A percentile compares a stretch with the other conserved stretches of the same genome.
These are phyloP conservation scores for Phyllosticta citribraziliensis DNA, from an alignment of 2,329 filamentous ascomycete genomes.

Conservation along the genomic window DNA sequence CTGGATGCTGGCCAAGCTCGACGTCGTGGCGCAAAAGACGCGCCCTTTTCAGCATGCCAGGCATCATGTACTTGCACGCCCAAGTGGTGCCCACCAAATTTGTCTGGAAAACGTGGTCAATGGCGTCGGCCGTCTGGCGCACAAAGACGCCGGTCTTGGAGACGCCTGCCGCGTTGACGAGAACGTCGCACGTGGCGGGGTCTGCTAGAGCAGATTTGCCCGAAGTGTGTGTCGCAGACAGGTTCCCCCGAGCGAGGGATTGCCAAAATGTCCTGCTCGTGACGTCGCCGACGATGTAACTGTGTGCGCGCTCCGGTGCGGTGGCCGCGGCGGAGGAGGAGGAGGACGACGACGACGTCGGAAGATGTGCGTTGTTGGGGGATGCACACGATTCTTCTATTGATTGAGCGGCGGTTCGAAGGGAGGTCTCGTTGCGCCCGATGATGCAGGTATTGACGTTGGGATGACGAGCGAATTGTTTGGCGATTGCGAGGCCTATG, in stretches of 20 bases:
- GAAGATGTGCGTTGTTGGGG: neutral
- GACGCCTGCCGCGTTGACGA: constrained; percentile 74
- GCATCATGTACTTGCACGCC: constrained; percentile 44
- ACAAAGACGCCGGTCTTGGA: constrained; percentile 56
- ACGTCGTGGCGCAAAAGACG: constrained; percentile 24
- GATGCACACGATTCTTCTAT: neutral
- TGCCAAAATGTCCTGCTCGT: constrained; percentile 19
- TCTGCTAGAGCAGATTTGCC: neutral
- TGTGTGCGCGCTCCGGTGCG: constrained; percentile 10
- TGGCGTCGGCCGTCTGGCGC: constrained; percentile 38
- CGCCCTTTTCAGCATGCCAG: neutral
- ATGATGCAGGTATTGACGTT: constrained; percentile 23
- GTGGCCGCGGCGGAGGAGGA: neutral
- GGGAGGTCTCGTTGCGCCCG: constrained; percentile 18
- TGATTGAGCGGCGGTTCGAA: constrained; percentile 9
- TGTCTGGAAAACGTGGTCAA: constrained; percentile 52
- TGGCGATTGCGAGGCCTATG: constrained; percentile 29
- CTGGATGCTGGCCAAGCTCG: constrained; percentile 29
- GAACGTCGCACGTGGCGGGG: constrained; percentile 31
- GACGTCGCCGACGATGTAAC: constrained; percentile 21
- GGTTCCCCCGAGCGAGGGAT: neutral
- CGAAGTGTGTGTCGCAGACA: neutral
- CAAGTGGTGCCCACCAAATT: constrained; percentile 61
- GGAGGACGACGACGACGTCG: neutral
- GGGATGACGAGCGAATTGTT: constrained; percentile 20